phyloP scores from a whole-genome alignment of 2,329 filamentous ascomycete species.

The Trichophyton mentagrophytes region DNA sequence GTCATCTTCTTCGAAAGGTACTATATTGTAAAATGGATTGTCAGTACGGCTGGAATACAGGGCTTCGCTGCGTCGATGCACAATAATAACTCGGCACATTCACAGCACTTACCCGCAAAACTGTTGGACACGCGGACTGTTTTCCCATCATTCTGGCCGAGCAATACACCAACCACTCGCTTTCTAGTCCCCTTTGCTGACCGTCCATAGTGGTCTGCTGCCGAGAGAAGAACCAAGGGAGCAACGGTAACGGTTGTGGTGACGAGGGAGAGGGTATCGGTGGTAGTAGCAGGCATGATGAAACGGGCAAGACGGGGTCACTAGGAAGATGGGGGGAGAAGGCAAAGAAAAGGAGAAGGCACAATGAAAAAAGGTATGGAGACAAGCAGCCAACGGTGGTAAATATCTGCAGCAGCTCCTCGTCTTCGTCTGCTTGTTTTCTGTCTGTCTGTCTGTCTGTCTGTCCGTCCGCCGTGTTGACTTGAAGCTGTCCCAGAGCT shows the following conservation, averaged over 20 bases:
- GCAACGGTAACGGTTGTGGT: slow-evolving; percentile 92
- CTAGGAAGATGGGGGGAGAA: neutral
- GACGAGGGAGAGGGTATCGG: slow-evolving; percentile 90
- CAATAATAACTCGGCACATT: neutral
- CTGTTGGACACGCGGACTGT: slow-evolving; percentile 97
- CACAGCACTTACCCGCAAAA: slow-evolving; percentile 63
- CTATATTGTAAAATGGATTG: slow-evolving; percentile 37
- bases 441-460: too few species aligned
- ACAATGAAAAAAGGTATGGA: neutral
- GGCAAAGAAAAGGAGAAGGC: neutral
- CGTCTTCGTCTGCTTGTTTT: too few species aligned
- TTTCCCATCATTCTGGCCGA: slow-evolving; percentile 93
- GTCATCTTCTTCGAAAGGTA: slow-evolving; percentile 97
- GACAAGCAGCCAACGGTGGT: neutral
- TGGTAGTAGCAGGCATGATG: slow-evolving; percentile 89
- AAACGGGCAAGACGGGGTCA: slow-evolving; percentile 6
- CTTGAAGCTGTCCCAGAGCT: neutral
- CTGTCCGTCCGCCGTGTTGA: too few species aligned
- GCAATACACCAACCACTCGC: slow-evolving; percentile 83
- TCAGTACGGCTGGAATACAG: neutral
- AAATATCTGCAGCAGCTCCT: too few species aligned
- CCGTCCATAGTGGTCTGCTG: slow-evolving; percentile 95
- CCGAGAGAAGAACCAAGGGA: slow-evolving; percentile 91
- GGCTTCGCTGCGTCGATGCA: neutral
- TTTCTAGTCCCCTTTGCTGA: slow-evolving; percentile 76